phyloP scores from a whole-genome alignment of 148 eudicot genomes.

The Arctostaphylos glauca region DNA sequence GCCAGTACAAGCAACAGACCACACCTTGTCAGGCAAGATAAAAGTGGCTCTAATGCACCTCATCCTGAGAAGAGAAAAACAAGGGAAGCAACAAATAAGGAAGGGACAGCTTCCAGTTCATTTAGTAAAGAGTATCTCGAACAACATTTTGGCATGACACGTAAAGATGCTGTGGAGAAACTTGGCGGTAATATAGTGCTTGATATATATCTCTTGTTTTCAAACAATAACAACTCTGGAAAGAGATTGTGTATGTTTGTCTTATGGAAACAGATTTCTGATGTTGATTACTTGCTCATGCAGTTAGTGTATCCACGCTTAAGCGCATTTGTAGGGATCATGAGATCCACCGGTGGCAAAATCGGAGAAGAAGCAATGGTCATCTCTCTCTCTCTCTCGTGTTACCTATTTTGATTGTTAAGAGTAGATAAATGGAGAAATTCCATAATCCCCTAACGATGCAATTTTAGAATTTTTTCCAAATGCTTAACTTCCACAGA shows the following conservation, averaged over 20 bases:
- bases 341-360: conserved; percentile 81
- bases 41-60: conserved; percentile 21
- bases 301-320: conserved; percentile 90
- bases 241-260: no score
- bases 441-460: neutral
- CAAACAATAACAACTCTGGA: no score
- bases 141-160: conserved; percentile 70
- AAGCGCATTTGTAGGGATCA: conserved; percentile 86
- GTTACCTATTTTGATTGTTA: conserved; percentile 59
- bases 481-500: conserved; percentile 18
- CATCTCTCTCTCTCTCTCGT: conserved; percentile 65
- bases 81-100: conserved; percentile 30
- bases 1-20: conserved; percentile 20
- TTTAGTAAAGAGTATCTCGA: conserved; percentile 75
- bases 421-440: neutral
- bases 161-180: conserved; percentile 71
- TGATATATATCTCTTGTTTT: neutral
- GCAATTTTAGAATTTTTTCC: neutral
- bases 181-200: neutral
- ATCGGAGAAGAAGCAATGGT: conserved; percentile 66
- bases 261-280: no score
- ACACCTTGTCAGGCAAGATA: conserved; percentile 4
- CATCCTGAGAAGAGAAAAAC: conserved; percentile 30
- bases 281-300: conserved; percentile 6
- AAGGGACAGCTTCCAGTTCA: conserved; percentile 75